A percentile compares a stretch with the other conserved stretches of the same genome.
Evolutionary conservation across 2,329 filamentous ascomycete genomes (phyloP).

Genomic region (Trichoderma sp.): DNA sequence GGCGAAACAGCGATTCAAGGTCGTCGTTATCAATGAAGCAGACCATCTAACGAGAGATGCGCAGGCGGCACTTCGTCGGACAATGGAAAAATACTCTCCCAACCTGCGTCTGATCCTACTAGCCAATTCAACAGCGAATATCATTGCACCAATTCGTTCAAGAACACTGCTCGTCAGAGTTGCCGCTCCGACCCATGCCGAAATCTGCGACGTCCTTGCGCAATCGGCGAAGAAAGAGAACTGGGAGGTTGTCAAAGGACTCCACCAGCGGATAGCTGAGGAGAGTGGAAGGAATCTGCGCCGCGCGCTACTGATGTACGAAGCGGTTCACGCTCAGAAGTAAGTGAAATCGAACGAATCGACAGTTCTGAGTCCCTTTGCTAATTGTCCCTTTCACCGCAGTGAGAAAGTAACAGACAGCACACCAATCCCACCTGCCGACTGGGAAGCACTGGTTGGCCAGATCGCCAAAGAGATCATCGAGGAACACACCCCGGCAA

Average conservation of each 20-base stretch:
- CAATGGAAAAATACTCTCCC: slow-evolving; percentile 99
- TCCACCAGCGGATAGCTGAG: slow-evolving; percentile 82
- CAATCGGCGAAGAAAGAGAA: slow-evolving; percentile 72
- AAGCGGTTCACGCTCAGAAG: slow-evolving; percentile 97
- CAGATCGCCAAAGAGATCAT: slow-evolving; percentile 93
- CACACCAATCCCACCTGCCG: slow-evolving; percentile 88
- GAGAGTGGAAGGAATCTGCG: slow-evolving; percentile 90
- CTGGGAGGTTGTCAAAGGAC: slow-evolving; percentile 70
- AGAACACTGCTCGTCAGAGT: slow-evolving; percentile 89
- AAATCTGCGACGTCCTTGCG: slow-evolving; percentile 78
- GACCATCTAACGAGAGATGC: slow-evolving; percentile 92
- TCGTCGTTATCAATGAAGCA: slow-evolving; percentile 98
- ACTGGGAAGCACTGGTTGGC: slow-evolving; percentile 91
- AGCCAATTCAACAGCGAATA: slow-evolving; percentile 95
- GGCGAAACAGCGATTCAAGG: slow-evolving; percentile 92
- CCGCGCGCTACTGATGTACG: slow-evolving; percentile 90
- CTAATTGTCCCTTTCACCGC: slow-evolving; percentile 30
- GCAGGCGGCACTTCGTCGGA: slow-evolving; percentile 87
- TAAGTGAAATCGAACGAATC: slow-evolving; percentile 43
- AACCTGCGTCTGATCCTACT: slow-evolving; percentile 89
- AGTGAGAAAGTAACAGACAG: slow-evolving; percentile 88
- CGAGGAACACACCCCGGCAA: slow-evolving; percentile 84
- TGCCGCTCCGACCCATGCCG: slow-evolving; percentile 77
- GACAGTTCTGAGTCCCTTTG: background rate
- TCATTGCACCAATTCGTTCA: slow-evolving; percentile 96